These are phyloP conservation scores for Dissophora ornata DNA, from an alignment of 192 early-diverging fungal genomes.

Conservation along the genomic window DNA sequence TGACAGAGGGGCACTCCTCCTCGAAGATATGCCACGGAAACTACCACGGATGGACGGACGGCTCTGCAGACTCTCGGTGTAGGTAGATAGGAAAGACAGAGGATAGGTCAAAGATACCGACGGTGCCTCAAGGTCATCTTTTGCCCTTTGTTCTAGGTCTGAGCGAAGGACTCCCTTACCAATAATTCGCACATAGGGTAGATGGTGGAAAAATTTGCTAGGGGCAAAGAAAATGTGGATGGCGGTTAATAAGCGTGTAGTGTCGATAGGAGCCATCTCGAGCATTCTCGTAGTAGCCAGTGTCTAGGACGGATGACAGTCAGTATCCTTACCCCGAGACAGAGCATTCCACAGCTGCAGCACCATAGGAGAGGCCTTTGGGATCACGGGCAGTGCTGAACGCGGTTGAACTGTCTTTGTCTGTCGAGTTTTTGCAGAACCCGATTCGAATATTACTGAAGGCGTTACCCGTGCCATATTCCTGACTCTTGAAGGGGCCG, in stretches of 20 bases:
- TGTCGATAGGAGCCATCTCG: too few species aligned
- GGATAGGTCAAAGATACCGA: slow-evolving; percentile 30
- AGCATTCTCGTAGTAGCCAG: too few species aligned
- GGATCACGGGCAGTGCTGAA: slow-evolving; percentile 33
- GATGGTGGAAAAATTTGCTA: slow-evolving; percentile 51
- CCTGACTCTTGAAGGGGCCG: slow-evolving; percentile 56
- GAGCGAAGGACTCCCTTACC: slow-evolving; percentile 18
- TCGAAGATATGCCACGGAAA: slow-evolving; percentile 12
- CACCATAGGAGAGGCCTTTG: slow-evolving; percentile 33
- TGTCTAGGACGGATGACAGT: background rate
- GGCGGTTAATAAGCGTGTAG: too few species aligned
- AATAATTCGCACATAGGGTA: slow-evolving; percentile 34
- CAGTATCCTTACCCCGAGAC: slow-evolving; percentile 40
- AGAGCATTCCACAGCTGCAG: slow-evolving; percentile 54
- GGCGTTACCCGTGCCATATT: slow-evolving; percentile 54
- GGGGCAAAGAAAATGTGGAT: background rate
- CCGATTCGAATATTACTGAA: slow-evolving; percentile 53
- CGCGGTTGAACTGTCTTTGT: slow-evolving; percentile 25
- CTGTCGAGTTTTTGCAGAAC: slow-evolving; percentile 51
- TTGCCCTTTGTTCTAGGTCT: slow-evolving; percentile 23
- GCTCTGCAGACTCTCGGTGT: slow-evolving; percentile 48
- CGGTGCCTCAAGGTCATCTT: slow-evolving; percentile 21
- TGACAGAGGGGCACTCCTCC: slow-evolving; percentile 34
- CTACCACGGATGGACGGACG: slow-evolving; percentile 51
- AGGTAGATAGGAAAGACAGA: slow-evolving; percentile 41